Base-by-base conservation (phyloP, 192 early-diverging fungal species). In the Gonapodya sp. region DNA sequence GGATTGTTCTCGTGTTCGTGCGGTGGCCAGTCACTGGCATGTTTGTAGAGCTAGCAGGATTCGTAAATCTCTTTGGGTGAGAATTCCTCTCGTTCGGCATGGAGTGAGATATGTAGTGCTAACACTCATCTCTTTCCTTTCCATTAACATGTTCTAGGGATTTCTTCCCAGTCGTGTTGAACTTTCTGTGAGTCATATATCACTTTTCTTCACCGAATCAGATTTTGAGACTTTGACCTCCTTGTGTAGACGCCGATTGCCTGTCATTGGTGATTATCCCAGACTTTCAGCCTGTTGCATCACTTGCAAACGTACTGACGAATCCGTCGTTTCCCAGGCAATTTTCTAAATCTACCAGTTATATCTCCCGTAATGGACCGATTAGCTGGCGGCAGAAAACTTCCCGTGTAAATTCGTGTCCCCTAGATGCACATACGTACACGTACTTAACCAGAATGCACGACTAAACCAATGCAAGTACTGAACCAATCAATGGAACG, bases 41-140 rank as follows among this genome's bases (percentile, higher is more conserved):
- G 73, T 34, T 92, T 34, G 88, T 98, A 73, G 97, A 99, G 83
- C 83, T 91, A 24, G 94, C 98, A 89, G 97, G 97, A 2, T 98
- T 99, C 84, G 89, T 99, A 79, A 99, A 99, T 84, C 85, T 99
- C 73, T 99, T 99, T 92, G 97, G 95, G 94, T 96, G 89, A 18
- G 84, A 36, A 33, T 64, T 24, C 24, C 24, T 64, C 24, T 64
- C 46, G 8, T 64, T n/a, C n/a, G n/a, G 14, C 2, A 77, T 34
- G 14, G 1, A 33, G 0, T 73, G 36, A 46, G 78, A 36, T 2
- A 46, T 18, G 74, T 81, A 1, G 31, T 34, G 31, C 24, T n/a
- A n/a, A n/a, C n/a, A n/a, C n/a, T n/a, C n/a, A 32, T 35, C 0
- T 73, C 35, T n/a, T 36, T 36, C 0, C 16, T 36, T 83, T 33